Base-by-base conservation (phyloP, 1,284 basidiomycete species). In the Tilletiopsis washingtonensis region DNA sequence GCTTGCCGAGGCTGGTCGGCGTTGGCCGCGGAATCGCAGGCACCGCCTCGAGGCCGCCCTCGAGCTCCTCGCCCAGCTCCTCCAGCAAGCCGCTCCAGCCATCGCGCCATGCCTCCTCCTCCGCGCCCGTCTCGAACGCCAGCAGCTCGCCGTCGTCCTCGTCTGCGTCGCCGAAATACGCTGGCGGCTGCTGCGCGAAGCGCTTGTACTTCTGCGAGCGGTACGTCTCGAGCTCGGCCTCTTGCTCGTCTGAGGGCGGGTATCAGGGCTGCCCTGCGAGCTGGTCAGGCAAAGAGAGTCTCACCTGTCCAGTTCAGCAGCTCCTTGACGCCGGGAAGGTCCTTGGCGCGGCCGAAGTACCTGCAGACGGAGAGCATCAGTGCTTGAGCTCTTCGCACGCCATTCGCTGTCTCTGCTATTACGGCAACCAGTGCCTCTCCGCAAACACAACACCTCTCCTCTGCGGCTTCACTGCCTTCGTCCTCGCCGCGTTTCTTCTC, bases 301-400 rank as follows among this genome's bases (percentile, higher is more conserved):
- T 29, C 14, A 29, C 27, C 27, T 40, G 84, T 82, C 68, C 84
- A 83, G 66, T 84, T 79, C 71, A 98, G 94, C 27, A 98, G 79
- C 76, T 98, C 93, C 56, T 85, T 85, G 4, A 97, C 90, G 42
- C 94, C 93, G 0, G 93, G 94, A 4, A 98, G 78, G 47, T 97
- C 94, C 69, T 91, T 93, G 3, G 93, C 91, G 25, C 93, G 83
- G 45, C 93, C 94, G 76, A 98, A 98, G 75, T 97, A 97, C 69
- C 88, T 91, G 60, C 1, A 21, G 19, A 17, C n/a, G n/a, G n/a
- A n/a, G n/a, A 19, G 17, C 5, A 39, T 5, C 38, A 39, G 6
- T 11, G 11, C 5, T 11, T 39, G n/a, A 19, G 9, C 7, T 21
- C 38, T 39, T 5, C 7, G 4, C 5, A n/a, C n/a, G n/a, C n/a